These are phyloP conservation scores for Didymella segeticola DNA, from an alignment of 2,329 filamentous ascomycete species.

Conservation along the genomic window DNA sequence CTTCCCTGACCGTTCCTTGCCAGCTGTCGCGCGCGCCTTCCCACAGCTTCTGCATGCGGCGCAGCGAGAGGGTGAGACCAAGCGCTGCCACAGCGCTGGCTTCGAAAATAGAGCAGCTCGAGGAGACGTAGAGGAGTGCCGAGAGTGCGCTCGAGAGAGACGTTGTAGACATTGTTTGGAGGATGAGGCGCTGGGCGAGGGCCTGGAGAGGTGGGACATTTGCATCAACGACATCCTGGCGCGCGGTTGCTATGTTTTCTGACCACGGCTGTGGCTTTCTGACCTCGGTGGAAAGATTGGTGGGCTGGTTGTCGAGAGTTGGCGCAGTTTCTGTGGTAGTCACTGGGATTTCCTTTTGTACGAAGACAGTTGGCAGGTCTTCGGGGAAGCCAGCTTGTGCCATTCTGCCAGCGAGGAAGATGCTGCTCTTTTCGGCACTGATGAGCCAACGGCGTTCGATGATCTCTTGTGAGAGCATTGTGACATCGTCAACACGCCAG, in stretches of 20 bases:
- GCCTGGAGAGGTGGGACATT: slow-evolving; percentile 54
- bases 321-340: slow-evolving; percentile 28
- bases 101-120: slow-evolving; percentile 61
- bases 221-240: slow-evolving; percentile 56
- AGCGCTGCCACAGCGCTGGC: slow-evolving; percentile 65
- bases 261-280: slow-evolving; percentile 66
- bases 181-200: slow-evolving; percentile 60
- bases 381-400: slow-evolving; percentile 65
- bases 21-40: slow-evolving; percentile 60
- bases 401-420: slow-evolving; percentile 82
- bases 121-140: slow-evolving; percentile 62
- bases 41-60: slow-evolving; percentile 66
- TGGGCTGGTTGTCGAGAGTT: slow-evolving; percentile 24
- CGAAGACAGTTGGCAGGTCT: slow-evolving; percentile 17
- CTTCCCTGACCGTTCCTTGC: slow-evolving; percentile 61
- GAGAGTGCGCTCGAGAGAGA: slow-evolving; percentile 62
- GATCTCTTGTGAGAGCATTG: slow-evolving; percentile 81
- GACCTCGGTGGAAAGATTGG: slow-evolving; percentile 35
- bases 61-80: slow-evolving; percentile 63
- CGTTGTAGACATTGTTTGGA: slow-evolving; percentile 77
- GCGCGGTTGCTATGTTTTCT: slow-evolving; percentile 73
- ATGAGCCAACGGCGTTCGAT: slow-evolving; percentile 78
- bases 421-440: slow-evolving; percentile 78
- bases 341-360: slow-evolving; percentile 15
- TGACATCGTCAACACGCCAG: slow-evolving; percentile 92